Percentiles rank a stretch among this genome's conserved stretches.
Evolutionary conservation across 371 early-diverging fungal genomes (phyloP).

Genomic region (Lichtheimia corymbifera): DNA sequence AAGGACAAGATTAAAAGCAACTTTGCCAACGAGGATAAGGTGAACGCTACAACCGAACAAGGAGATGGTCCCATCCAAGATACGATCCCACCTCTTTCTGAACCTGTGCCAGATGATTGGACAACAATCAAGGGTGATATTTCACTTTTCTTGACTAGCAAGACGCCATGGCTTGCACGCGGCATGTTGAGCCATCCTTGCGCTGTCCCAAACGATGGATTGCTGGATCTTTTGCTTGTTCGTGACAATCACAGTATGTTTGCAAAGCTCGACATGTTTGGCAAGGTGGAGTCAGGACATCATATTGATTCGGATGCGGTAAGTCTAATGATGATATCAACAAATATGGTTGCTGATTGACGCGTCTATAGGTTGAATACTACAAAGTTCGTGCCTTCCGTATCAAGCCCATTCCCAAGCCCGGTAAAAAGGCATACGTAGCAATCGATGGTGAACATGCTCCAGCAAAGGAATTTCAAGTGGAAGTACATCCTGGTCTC

Average conservation of each 20-base stretch:
- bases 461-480: conserved; percentile 59
- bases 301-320: conserved; percentile 52
- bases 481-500: conserved; percentile 59
- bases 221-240: conserved; percentile 56
- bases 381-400: conserved; percentile 64
- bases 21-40: conserved; percentile 11
- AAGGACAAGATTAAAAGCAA: conserved; percentile 40
- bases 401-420: conserved; percentile 43
- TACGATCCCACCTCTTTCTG: conserved; percentile 34
- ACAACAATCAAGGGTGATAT: conserved; percentile 47
- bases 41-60: neutral
- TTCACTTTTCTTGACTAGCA: conserved; percentile 52
- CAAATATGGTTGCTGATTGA: neutral
- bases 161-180: conserved; percentile 56
- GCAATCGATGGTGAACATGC: conserved; percentile 69
- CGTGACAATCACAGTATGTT: conserved; percentile 31
- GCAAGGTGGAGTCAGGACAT: conserved; percentile 52
- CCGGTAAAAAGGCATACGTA: conserved; percentile 46
- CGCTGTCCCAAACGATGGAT: conserved; percentile 60
- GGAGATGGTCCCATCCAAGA: conserved; percentile 20
- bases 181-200: conserved; percentile 59
- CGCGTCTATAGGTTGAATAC: conserved; percentile 53
- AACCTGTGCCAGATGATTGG: conserved; percentile 56
- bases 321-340: neutral
- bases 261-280: conserved; percentile 42